These are phyloP conservation scores for Uronychia binucleata DNA, from an alignment of 73 alveolate genomes.

Conservation along the genomic window DNA sequence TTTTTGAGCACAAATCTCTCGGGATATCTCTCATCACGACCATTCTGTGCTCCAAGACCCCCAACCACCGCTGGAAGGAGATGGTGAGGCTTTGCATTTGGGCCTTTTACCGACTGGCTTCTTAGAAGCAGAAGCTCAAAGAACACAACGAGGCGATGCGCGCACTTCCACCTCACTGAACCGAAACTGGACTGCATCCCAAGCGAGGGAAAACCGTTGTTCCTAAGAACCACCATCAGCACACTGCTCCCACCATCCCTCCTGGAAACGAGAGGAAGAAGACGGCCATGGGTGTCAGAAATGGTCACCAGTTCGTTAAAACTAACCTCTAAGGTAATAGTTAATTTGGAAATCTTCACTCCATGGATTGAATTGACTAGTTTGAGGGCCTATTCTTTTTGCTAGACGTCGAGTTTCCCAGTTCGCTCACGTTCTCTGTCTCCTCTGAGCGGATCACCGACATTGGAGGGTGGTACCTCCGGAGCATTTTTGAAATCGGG, in stretches of 20 bases:
- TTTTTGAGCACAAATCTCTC: neutral
- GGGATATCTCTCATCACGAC: slow-evolving; percentile 20
- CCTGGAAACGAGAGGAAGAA: neutral
- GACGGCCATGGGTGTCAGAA: neutral
- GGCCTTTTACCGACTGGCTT: slow-evolving; percentile 33
- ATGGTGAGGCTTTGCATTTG: slow-evolving; percentile 40
- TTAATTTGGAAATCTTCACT: too few species aligned
- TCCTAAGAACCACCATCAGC: neutral
- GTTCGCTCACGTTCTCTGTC: neutral
- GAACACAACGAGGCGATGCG: neutral
- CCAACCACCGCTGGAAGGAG: slow-evolving; percentile 57
- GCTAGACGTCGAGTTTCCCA: neutral
- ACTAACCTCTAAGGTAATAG: neutral
- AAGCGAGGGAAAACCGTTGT: neutral
- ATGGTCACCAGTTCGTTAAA: neutral
- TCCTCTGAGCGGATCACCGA: neutral
- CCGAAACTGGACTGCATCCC: neutral
- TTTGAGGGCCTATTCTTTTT: neutral
- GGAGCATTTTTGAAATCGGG: neutral
- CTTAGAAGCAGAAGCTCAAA: neutral
- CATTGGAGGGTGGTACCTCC: neutral
- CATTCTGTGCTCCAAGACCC: slow-evolving; percentile 34
- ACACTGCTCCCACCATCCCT: neutral
- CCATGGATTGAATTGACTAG: neutral
- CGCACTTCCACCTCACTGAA: too few species aligned